Conservation (phyloP, 257 asterid species). For the Plectranthus barbatus region DNA sequence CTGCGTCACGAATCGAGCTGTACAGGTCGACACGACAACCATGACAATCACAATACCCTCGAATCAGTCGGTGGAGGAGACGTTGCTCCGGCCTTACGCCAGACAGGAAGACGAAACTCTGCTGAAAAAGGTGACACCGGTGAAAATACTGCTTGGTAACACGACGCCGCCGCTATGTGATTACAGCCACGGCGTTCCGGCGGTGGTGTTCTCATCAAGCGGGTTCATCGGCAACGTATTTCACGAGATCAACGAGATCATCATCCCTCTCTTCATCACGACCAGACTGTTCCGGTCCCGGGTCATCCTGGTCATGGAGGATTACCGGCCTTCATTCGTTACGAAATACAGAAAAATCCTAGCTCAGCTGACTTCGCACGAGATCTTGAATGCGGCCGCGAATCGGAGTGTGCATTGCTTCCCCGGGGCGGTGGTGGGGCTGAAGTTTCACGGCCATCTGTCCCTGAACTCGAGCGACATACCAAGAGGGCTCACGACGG, state of each 20-base stretch:
- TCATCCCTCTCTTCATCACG: constrained; percentile 69
- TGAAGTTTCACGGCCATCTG: constrained; percentile 61
- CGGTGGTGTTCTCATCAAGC: constrained; percentile 70
- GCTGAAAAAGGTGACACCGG: constrained; percentile 32
- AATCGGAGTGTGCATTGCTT: constrained; percentile 66
- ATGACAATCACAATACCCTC: constrained; percentile 30
- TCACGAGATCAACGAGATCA: constrained; percentile 78
- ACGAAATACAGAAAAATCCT: constrained; percentile 41
- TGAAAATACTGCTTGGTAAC: constrained; percentile 33
- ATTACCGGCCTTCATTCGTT: constrained; percentile 44
- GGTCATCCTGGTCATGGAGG: constrained; percentile 44
- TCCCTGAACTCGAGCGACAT: constrained; percentile 23
- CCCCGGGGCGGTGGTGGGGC: constrained; percentile 64
- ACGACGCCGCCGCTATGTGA: constrained; percentile 21
- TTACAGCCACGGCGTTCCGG: constrained; percentile 48
- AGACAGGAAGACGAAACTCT: constrained; percentile 41
- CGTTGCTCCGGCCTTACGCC: constrained; percentile 49
- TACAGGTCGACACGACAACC: constrained; percentile 38
- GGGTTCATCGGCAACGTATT: constrained; percentile 76
- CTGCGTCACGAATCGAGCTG: constrained; percentile 32
- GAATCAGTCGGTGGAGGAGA: constrained; percentile 13
- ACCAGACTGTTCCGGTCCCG: constrained; percentile 37
- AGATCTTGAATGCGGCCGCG: constrained; percentile 29
- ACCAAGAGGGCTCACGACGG: constrained; percentile 30
- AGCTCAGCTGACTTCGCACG: constrained; percentile 31